phyloP scores from a whole-genome alignment of 352 stramenopile species.

The Peronospora belbahrii region DNA sequence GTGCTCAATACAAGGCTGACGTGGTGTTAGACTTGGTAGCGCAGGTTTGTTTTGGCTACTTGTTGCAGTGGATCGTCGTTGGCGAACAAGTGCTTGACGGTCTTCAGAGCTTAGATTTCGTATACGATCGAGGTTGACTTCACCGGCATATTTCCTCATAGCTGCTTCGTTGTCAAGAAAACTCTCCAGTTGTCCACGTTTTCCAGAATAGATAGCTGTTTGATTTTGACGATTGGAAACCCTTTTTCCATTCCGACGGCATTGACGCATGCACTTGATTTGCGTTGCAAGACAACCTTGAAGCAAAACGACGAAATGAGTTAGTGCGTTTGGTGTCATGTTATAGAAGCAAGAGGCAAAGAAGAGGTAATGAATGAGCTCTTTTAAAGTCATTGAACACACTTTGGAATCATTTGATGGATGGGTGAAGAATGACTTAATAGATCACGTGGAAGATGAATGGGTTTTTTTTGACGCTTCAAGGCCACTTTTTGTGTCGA shows the following conservation, averaged over 20 bases:
- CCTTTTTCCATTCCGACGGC: conserved; percentile 1
- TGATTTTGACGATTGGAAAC: conserved; percentile 5
- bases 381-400: background rate
- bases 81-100: conserved; percentile 15
- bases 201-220: background rate
- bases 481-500: too few relatives aligned
- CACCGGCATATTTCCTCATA: conserved; percentile 26
- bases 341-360: too few relatives aligned
- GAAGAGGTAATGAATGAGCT: background rate
- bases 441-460: too few relatives aligned
- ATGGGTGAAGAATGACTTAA: too few relatives aligned
- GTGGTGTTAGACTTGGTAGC: conserved; percentile 13
- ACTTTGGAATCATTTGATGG: background rate
- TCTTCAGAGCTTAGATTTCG: conserved; percentile 22
- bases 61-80: background rate
- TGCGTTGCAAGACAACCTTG: conserved; percentile 1
- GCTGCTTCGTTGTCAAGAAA: conserved; percentile 23
- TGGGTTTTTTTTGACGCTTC: too few relatives aligned
- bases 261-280: conserved; percentile 6
- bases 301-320: conserved; percentile 10
- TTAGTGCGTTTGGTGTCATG: conserved; percentile 7
- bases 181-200: conserved; percentile 7
- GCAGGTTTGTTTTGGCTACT: background rate
- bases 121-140: conserved; percentile 24
- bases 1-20: background rate